These are phyloP conservation scores for Aciculosporium take DNA, from an alignment of 2,329 filamentous ascomycete species.

Conservation along the genomic window DNA sequence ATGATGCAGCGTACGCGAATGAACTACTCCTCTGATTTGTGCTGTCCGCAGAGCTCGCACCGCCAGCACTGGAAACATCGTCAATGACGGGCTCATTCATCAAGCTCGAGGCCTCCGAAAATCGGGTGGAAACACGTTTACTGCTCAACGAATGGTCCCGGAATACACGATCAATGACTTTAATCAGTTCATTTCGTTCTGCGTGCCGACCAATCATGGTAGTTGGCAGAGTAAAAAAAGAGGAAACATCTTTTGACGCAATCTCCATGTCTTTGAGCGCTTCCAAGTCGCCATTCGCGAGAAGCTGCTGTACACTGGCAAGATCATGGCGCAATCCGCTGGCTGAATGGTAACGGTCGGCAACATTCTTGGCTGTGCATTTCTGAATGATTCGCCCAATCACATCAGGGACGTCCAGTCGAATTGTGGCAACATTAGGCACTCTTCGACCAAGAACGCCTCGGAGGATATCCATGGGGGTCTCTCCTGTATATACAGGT, in stretches of 20 bases:
- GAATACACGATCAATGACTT: slow-evolving; percentile 63
- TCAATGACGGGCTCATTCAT: slow-evolving; percentile 36
- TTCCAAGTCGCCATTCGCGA: slow-evolving; percentile 59
- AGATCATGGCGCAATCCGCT: slow-evolving; percentile 77
- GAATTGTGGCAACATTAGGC: slow-evolving; percentile 58
- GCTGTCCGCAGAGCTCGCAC: slow-evolving; percentile 40
- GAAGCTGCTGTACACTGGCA: slow-evolving; percentile 54
- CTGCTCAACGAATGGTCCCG: slow-evolving; percentile 42
- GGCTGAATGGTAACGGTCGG: slow-evolving; percentile 78
- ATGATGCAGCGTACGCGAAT: slow-evolving; percentile 29
- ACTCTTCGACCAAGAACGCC: slow-evolving; percentile 70
- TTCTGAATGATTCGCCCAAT: slow-evolving; percentile 75
- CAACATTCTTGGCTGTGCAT: slow-evolving; percentile 79
- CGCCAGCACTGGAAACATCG: slow-evolving; percentile 44
- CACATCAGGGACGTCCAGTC: slow-evolving; percentile 73
- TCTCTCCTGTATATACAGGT: slow-evolving; percentile 64
- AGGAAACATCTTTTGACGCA: slow-evolving; percentile 75
- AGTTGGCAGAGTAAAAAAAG: slow-evolving; percentile 76
- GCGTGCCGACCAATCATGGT: slow-evolving; percentile 66
- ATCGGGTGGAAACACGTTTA: slow-evolving; percentile 27
- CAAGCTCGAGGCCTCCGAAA: slow-evolving; percentile 40
- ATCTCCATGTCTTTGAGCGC: slow-evolving; percentile 62
- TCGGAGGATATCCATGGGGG: slow-evolving; percentile 81
- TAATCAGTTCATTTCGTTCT: slow-evolving; percentile 56
- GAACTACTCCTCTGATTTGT: slow-evolving; percentile 34